Percentiles rank a stretch among this genome's conserved stretches.
Conservation (phyloP, 495 filamentous ascomycete species). For the Penicillium cataractarum region DNA sequence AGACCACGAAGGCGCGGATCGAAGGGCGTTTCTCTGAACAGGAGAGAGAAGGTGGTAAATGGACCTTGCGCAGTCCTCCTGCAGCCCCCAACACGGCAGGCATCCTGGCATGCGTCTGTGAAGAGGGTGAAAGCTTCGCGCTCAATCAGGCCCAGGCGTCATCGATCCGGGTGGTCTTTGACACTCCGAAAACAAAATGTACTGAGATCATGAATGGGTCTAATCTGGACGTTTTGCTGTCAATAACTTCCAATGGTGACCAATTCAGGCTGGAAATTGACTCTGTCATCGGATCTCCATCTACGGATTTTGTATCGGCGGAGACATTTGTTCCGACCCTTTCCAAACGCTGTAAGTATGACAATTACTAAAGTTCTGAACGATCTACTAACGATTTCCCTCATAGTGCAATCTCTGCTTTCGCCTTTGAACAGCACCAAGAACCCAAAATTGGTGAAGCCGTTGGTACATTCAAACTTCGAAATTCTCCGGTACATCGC, state of each 20-base stretch:
- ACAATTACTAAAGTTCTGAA: background rate
- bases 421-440: constrained; percentile 68
- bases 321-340: constrained; percentile 72
- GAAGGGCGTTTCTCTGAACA: constrained; percentile 79
- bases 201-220: constrained; percentile 34
- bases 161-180: constrained; percentile 43
- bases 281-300: constrained; percentile 62
- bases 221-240: constrained; percentile 44
- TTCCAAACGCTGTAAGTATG: constrained; percentile 63
- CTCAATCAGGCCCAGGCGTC: constrained; percentile 34
- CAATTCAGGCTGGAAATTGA: constrained; percentile 63
- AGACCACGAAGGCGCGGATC: constrained; percentile 81
- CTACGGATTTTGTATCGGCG: constrained; percentile 67
- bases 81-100: constrained; percentile 62
- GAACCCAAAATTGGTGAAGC: constrained; percentile 67
- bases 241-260: constrained; percentile 38
- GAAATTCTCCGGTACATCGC: constrained; percentile 76
- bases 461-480: constrained; percentile 52
- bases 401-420: constrained; percentile 55
- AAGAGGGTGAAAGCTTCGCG: constrained; percentile 54
- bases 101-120: constrained; percentile 75
- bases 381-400: constrained; percentile 2
- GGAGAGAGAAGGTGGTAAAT: constrained; percentile 77
- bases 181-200: constrained; percentile 36
- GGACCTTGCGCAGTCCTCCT: constrained; percentile 72